Percentiles rank a stretch among this genome's conserved stretches.
phyloP scores from a whole-genome alignment of 345 rosid genomes.

The Balakata baccata region DNA sequence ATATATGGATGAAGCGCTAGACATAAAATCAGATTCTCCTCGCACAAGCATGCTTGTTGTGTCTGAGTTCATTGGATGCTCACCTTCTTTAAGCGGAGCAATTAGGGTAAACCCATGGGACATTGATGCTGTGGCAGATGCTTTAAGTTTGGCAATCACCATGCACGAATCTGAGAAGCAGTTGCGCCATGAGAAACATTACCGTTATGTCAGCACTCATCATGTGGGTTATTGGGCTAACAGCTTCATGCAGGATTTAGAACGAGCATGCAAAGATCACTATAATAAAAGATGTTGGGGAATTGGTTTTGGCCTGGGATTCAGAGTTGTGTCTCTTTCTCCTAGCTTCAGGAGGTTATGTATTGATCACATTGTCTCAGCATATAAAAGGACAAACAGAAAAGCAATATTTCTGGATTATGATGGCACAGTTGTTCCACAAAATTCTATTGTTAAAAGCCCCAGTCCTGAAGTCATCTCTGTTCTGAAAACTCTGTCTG shows the following conservation, averaged over 20 bases:
- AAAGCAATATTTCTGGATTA: conserved; percentile 79
- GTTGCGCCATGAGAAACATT: conserved; percentile 74
- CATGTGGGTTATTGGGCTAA: conserved; percentile 75
- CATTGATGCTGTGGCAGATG: conserved; percentile 68
- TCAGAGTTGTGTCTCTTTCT: conserved; percentile 65
- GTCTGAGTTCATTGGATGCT: conserved; percentile 80
- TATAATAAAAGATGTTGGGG: conserved; percentile 79
- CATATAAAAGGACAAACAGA: conserved; percentile 51
- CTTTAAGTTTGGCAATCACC: conserved; percentile 48
- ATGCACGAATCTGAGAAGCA: conserved; percentile 62
- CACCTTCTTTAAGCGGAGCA: conserved; percentile 83
- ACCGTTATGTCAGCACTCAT: conserved; percentile 67
- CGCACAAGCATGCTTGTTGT: conserved; percentile 78
- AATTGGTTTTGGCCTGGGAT: conserved; percentile 67
- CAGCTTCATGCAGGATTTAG: conserved; percentile 69
- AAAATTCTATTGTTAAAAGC: conserved; percentile 50
- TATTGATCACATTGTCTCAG: conserved; percentile 55
- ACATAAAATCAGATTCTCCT: conserved; percentile 34
- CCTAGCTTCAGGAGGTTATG: conserved; percentile 66
- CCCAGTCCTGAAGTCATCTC: conserved; percentile 59
- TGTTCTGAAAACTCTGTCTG: conserved; percentile 50
- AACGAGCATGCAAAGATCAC: conserved; percentile 68
- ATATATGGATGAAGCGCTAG: conserved; percentile 54
- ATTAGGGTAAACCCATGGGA: conserved; percentile 87
- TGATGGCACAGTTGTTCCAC: conserved; percentile 71